These are phyloP conservation scores for Gaillardinia entomophila DNA, from an alignment of 805 yeast genomes.

Conservation along the genomic window DNA sequence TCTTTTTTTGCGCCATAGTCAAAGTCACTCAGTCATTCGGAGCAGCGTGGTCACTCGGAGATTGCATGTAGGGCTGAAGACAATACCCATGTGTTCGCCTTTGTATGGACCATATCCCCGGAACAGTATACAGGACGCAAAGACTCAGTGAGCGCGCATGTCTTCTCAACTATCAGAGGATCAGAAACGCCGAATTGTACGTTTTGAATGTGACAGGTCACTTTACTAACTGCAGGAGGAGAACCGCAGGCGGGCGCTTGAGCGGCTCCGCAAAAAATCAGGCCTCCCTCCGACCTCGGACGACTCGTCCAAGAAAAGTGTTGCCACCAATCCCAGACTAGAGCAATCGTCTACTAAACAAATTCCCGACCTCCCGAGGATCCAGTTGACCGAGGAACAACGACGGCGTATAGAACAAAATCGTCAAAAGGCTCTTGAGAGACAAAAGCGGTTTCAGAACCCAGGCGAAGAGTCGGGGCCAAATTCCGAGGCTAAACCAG, in stretches of 20 bases:
- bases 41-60: too few relatives aligned
- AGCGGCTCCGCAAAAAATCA: slow-evolving; percentile 40
- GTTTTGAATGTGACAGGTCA: too few relatives aligned
- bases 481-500: slow-evolving; percentile 5
- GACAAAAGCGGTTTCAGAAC: slow-evolving; percentile 24
- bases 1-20: too few relatives aligned
- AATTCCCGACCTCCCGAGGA: slow-evolving; percentile 18
- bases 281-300: background rate
- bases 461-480: slow-evolving; percentile 4
- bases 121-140: too few relatives aligned
- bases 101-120: too few relatives aligned
- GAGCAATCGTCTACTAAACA: background rate
- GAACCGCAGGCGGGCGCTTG: slow-evolving; percentile 58
- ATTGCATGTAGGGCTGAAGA: too few relatives aligned
- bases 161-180: too few relatives aligned
- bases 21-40: too few relatives aligned
- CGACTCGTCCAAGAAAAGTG: slow-evolving; percentile 1
- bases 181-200: slow-evolving; percentile 12
- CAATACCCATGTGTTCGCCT: too few relatives aligned
- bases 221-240: slow-evolving; percentile 42
- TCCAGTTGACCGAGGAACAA: slow-evolving; percentile 45
- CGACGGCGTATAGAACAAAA: slow-evolving; percentile 45
- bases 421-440: slow-evolving; percentile 47
- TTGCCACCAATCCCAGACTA: slow-evolving; percentile 2
- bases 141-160: too few relatives aligned